Evolutionary conservation across 139 green algal species (phyloP).

Genomic region (Chlorella sp.): DNA sequence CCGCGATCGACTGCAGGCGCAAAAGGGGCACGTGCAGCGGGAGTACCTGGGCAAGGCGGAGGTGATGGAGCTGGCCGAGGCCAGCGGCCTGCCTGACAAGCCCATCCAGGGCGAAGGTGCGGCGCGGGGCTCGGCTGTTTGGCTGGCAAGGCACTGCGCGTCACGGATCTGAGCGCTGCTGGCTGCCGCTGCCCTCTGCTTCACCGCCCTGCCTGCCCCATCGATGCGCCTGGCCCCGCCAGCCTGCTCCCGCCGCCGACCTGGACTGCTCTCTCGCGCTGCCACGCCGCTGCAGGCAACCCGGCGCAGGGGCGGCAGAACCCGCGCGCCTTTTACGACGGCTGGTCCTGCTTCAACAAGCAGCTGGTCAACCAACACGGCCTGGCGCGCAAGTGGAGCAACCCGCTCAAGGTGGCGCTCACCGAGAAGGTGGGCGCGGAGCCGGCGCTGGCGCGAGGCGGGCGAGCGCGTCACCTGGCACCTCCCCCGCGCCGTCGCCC

Average conservation of each 20-base stretch:
- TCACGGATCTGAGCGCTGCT: too few relatives aligned
- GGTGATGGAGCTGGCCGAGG: conserved; percentile 59
- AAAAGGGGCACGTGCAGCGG: conserved; percentile 20
- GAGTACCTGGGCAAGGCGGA: conserved; percentile 57
- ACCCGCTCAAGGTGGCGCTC: conserved; percentile 36
- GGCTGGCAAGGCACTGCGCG: too few relatives aligned
- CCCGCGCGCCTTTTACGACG: conserved; percentile 18
- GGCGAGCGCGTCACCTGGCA: background rate
- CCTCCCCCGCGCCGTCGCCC: background rate
- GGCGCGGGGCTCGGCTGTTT: too few relatives aligned
- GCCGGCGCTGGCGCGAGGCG: background rate
- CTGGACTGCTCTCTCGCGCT: too few relatives aligned
- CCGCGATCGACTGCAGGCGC: conserved; percentile 20
- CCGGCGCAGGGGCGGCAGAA: background rate
- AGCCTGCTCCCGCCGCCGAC: too few relatives aligned
- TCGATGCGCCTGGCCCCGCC: too few relatives aligned
- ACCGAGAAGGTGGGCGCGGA: conserved; percentile 9
- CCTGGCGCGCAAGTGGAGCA: conserved; percentile 12
- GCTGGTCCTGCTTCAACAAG: conserved; percentile 30
- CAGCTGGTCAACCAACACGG: conserved; percentile 26
- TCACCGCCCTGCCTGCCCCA: too few relatives aligned
- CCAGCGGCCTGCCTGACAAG: conserved; percentile 49
- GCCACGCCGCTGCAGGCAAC: background rate
- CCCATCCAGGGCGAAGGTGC: conserved; percentile 41
- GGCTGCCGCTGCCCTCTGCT: too few relatives aligned